Evolutionary conservation across 371 early-diverging fungal species (phyloP), one percentile per base, ranked within the genome.

Genomic region (Mucor circinelloides): DNA sequence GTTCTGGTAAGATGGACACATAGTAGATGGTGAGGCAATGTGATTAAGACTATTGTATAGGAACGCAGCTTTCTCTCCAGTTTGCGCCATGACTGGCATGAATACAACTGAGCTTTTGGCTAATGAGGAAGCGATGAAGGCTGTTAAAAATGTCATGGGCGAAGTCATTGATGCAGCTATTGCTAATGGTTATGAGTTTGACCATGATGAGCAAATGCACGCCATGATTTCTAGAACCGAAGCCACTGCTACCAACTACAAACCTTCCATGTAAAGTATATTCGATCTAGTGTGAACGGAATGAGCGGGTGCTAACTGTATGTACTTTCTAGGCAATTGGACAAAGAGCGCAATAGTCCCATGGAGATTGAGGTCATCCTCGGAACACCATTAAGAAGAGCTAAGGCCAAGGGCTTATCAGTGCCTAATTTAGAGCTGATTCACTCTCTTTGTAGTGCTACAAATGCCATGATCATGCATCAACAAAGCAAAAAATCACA

Each of bases 61-160:
- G 84, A 95, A 94, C 73, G 92, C 90, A 6, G 69, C 91, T 1
- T 93, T 94, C 76, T 92, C 91, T 50, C 89, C 92, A 0, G 79
- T 91, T 1, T 90, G 91, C 34, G 87, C 93, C 1, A 70, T 91
- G 2, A 80, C 90, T 1, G 89, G 91, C 7, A 83, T 90, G 69
- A 85, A 88, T 19, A 90, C 90, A 13, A 79, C 81, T 15, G 77
- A 85, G 42, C 76, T 93, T 60, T 72, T 93, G n/a, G 75, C 57
- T 1, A 80, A 88, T 52, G 71, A 86, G 15, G 74, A 78, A 23
- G 83, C 90, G 44, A 70, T 80, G 55, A 66, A 73, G 10, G 77
- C 89, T 57, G 76, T 86, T 1, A 75, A 70, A 25, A 75, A 67
- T 8, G 60, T 88, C 12, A 94, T 92, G 89, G 31, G 30, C 0